phyloP scores from a whole-genome alignment of 805 yeast genomes.

The Yarrowia bubula region DNA sequence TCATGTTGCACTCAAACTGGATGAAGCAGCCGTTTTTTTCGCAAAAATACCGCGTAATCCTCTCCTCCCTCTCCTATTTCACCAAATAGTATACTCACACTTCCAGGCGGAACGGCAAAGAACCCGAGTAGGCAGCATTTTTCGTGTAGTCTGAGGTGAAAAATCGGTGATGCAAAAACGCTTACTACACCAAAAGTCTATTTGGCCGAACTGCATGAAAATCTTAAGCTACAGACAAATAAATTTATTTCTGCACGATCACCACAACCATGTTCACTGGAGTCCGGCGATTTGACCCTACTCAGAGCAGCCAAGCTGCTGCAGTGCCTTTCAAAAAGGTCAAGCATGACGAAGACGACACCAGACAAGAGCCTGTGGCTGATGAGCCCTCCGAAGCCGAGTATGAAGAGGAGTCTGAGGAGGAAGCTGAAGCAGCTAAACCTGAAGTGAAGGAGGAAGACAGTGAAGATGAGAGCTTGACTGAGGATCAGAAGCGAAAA shows the following conservation, averaged over 20 bases:
- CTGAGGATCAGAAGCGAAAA: neutral
- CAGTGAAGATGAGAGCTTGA: neutral
- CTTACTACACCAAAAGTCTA: constrained; percentile 7
- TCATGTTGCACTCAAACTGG: neutral
- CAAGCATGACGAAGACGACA: constrained; percentile 9
- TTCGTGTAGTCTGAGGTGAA: constrained; percentile 9
- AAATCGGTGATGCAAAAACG: constrained; percentile 10
- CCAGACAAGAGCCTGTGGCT: neutral
- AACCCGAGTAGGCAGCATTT: constrained; percentile 26
- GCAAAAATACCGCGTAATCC: neutral
- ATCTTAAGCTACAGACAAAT: constrained; percentile 2
- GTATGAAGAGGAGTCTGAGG: constrained; percentile 11
- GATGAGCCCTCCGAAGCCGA: neutral
- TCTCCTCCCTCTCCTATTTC: neutral
- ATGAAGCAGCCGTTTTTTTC: neutral
- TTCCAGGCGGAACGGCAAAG: constrained; percentile 45
- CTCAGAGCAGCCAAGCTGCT: neutral
- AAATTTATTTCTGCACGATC: neutral
- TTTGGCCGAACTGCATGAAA: neutral
- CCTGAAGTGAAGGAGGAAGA: constrained; percentile 4
- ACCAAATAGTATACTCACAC: constrained; percentile 33
- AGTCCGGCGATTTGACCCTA: constrained; percentile 24
- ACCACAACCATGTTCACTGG: constrained; percentile 22
- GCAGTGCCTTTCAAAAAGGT: constrained; percentile 19
- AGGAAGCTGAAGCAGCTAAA: neutral